These are phyloP conservation scores for Tylopilus orsonianus DNA, from an alignment of 1,284 basidiomycete species.

Conservation along the genomic window DNA sequence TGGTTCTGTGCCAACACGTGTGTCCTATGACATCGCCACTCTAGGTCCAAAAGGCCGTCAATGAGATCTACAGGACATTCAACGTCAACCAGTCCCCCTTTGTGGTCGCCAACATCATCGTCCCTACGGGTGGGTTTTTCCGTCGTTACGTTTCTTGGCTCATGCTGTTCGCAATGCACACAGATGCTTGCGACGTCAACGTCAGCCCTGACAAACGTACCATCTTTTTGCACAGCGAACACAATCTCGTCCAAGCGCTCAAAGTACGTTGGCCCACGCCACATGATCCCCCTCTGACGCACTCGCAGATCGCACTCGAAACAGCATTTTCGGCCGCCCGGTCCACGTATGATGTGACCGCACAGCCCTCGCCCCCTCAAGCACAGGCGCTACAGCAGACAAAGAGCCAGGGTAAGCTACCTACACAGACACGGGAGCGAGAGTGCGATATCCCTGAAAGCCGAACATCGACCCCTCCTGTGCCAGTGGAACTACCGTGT, in stretches of 20 bases:
- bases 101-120: conserved; percentile 78
- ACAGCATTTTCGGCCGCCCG: conserved; percentile 61
- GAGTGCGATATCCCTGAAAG: no score
- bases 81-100: conserved; percentile 82
- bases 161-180: conserved; percentile 3
- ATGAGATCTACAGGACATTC: conserved; percentile 87
- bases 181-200: conserved; percentile 91
- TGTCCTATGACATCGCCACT: neutral
- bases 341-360: conserved; percentile 63
- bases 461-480: no score
- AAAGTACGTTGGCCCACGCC: conserved; percentile 50
- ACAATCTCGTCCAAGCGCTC: conserved; percentile 74
- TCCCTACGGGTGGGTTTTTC: conserved; percentile 71
- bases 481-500: no score
- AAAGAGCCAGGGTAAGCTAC: neutral
- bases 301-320: conserved; percentile 48
- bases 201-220: conserved; percentile 97
- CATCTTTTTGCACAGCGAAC: conserved; percentile 89
- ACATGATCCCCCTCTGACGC: neutral
- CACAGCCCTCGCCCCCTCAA: conserved; percentile 15
- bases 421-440: conserved; percentile 1
- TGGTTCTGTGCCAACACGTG: neutral
- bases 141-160: neutral
- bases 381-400: neutral
- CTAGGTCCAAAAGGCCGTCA: conserved; percentile 82